Evolutionary conservation across 2,329 filamentous ascomycete genomes (phyloP), one percentile per base, ranked within the genome.

Genomic region (Cladobotryum protrusum): DNA sequence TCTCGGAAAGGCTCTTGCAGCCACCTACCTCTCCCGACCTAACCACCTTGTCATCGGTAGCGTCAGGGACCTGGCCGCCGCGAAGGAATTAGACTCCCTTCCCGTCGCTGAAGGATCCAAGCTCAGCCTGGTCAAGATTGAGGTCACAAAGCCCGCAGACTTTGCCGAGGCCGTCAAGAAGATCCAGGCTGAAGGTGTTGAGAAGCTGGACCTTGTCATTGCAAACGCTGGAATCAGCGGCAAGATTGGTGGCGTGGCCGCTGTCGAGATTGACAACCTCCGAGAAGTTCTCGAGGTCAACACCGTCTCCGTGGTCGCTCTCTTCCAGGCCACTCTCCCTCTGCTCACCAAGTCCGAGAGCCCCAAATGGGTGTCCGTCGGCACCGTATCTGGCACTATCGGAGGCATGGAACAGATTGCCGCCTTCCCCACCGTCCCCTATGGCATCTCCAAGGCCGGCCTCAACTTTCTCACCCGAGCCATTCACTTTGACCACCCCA

Each of bases 151-250:
- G 5, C 55, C 58, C 9, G 52, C 60, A 1, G 61, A 66, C 37
- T 19, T 19, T 15, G 15, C 15, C 15, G 11, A 19, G 2, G 69
- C 69, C 2, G 60, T 69, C 1, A 45, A 62, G 24, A 53, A 62
- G 11, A 59, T 74, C 1, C 54, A 59, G 5, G 44, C 50, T 3
- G 52, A 67, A 12, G 64, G 63, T 3, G 71, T 80, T 53, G 56
- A 60, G 4, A 59, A 67, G 18, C 58, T 80, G 2, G 76, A 81
- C 53, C 58, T 77, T 6, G 67, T 81, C 2, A 72, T 81, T 46
- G 72, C 76, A 42, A 81, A 80, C 56, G 76, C 77, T 0, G 77
- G 69, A 11, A 69, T 75, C 9, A 18, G 37, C n/a, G 15, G 15
- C 14, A 12, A 15, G n/a, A 15, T 40, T 4, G 37, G 15, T 15